Evolutionary conservation across 805 yeast genomes (phyloP).

Genomic region (Nakazawaea ishiwadae): DNA sequence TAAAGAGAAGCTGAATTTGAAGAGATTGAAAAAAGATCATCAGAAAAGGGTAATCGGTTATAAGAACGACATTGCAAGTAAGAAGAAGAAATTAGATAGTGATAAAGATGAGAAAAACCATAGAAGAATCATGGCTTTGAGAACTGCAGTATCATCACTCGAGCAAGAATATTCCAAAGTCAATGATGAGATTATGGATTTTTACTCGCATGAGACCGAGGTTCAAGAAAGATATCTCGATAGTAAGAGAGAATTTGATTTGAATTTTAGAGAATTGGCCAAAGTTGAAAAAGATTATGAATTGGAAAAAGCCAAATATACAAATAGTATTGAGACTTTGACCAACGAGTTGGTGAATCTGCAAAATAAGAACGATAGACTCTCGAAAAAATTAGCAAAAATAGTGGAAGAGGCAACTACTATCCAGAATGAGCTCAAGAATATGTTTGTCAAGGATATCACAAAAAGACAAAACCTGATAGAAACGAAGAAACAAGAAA

Average conservation of each 20-base stretch:
- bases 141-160: conserved; percentile 36
- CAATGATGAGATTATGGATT: conserved; percentile 30
- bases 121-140: conserved; percentile 46
- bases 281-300: conserved; percentile 26
- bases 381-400: conserved; percentile 25
- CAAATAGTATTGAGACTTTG: conserved; percentile 19
- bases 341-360: conserved; percentile 26
- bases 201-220: conserved; percentile 32
- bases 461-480: conserved; percentile 10
- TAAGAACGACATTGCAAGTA: conserved; percentile 51
- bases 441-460: conserved; percentile 14
- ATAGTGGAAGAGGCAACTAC: conserved; percentile 17
- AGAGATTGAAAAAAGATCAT: conserved; percentile 54
- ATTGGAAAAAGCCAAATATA: conserved; percentile 19
- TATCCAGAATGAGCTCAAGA: conserved; percentile 15
- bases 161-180: conserved; percentile 31
- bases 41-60: conserved; percentile 46
- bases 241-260: conserved; percentile 33
- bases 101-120: conserved; percentile 47
- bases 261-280: conserved; percentile 26
- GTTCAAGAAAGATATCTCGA: conserved; percentile 32
- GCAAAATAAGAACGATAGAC: conserved; percentile 28
- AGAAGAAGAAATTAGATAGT: conserved; percentile 37
- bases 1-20: conserved; percentile 53
- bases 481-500: not conserved